Conservation (phyloP, 495 filamentous ascomycete species). For the Aspergillus coremiiformis region DNA sequence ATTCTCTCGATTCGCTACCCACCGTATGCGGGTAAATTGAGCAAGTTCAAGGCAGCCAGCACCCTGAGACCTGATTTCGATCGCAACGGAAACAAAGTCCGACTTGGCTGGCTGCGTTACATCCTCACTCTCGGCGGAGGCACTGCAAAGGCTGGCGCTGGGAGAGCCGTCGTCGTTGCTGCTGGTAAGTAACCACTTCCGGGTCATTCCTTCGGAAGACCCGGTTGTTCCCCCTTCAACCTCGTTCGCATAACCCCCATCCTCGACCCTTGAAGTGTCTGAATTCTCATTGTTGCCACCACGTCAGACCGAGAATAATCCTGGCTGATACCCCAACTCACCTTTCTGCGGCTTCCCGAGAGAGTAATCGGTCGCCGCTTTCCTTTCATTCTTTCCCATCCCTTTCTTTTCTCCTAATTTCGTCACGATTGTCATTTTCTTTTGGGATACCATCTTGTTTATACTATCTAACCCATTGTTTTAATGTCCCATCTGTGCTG, state of each 20-base stretch:
- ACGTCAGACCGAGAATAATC: neutral
- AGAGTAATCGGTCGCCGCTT: neutral
- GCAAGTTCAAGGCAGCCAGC: slow-evolving; percentile 49
- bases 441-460: slow-evolving; percentile 4
- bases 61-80: slow-evolving; percentile 71
- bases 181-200: slow-evolving; percentile 35
- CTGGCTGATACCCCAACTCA: neutral
- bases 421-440: neutral
- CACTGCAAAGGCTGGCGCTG: slow-evolving; percentile 32
- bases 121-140: slow-evolving; percentile 42
- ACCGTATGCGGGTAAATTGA: slow-evolving; percentile 61
- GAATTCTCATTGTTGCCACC: neutral
- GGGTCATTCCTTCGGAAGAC: neutral
- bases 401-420: neutral
- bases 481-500: slow-evolving; percentile 8
- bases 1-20: slow-evolving; percentile 73
- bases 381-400: neutral
- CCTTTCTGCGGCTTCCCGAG: neutral
- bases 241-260: neutral
- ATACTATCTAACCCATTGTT: neutral
- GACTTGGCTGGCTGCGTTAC: slow-evolving; percentile 38
- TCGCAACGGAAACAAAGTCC: slow-evolving; percentile 57
- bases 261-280: slow-evolving; percentile 8
- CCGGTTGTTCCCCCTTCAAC: neutral
- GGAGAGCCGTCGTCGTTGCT: slow-evolving; percentile 36